Conservation (phyloP, 257 asterid genomes). For the Capsicum pubescens region DNA sequence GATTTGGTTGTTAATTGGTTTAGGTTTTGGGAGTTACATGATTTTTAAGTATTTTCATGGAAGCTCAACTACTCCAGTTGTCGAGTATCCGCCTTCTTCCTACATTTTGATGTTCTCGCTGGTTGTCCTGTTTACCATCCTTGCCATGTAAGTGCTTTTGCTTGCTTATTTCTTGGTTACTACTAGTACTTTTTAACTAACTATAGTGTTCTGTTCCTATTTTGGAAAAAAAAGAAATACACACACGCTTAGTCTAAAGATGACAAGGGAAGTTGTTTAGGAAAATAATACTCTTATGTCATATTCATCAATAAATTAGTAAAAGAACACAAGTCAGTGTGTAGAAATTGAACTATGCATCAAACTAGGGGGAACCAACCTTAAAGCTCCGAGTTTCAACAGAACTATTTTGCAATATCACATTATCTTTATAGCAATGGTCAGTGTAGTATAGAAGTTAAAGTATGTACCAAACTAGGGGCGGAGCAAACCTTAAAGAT, state of each 20-base stretch:
- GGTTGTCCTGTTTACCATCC: constrained; percentile 49
- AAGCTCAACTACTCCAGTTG: constrained; percentile 29
- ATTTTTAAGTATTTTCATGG: constrained; percentile 38
- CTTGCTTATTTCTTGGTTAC: background rate
- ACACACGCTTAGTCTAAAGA: too few relatives aligned
- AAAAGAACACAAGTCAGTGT: background rate
- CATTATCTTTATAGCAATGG: background rate
- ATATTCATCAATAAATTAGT: background rate
- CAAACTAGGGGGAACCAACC: background rate
- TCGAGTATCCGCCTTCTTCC: constrained; percentile 38
- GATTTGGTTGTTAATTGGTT: constrained; percentile 54
- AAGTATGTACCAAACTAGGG: background rate
- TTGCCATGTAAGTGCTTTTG: constrained; percentile 52
- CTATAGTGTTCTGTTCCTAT: background rate
- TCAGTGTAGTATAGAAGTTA: background rate
- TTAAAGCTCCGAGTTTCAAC: background rate
- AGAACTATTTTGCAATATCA: too few relatives aligned
- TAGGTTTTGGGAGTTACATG: constrained; percentile 50
- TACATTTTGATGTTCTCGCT: constrained; percentile 41
- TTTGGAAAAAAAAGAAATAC: too few relatives aligned
- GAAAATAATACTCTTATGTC: background rate
- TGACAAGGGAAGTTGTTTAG: too few relatives aligned
- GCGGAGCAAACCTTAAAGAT: background rate
- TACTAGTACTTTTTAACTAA: background rate
- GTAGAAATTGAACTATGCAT: background rate